Base-by-base conservation (phyloP, 192 early-diverging fungal species). In the Coemansia sp. region DNA sequence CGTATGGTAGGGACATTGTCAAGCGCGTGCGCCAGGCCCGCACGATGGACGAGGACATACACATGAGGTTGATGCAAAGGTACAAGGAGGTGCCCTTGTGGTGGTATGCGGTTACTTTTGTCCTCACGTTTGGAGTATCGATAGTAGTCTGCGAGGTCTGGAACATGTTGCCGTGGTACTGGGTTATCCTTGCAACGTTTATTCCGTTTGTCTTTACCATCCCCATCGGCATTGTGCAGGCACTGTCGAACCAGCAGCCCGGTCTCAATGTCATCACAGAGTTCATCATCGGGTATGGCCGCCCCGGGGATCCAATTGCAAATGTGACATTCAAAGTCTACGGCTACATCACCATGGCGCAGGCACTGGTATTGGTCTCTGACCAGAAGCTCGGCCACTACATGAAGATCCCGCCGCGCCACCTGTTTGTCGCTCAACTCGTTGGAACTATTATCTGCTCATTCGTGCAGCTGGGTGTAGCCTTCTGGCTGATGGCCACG, bases 261-360 rank as follows among this genome's bases (percentile, higher is more conserved):
- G 87, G 87, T 23, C 78, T 93, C 36, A 94, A 96, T 69, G 84
- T 96, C 38, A 82, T 94, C 38, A 90, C 89, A 50, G 91, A 96
- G 80, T 88, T 93, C 59, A 84, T 94, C 55, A 88, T 86, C 41
- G 94, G 94, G 44, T 89, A 88, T 34, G 73, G 65, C 1, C 70
- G 87, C 0, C 89, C 91, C 8, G 94, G 91, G 20, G 72, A 93
- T 53, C 84, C 91, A 13, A 88, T 92, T 20, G 88, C 87, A 57
- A 91, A 92, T 47, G 87, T 93, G 47, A 86, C 88, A 2, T 96
- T 93, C 85, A 96, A 96, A 69, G 88, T 90, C 20, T 85, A 92
- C 37, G 91, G 89, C 50, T 87, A 87, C 63, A 93, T 88, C 53
- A 83, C 87, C 17, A 81, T 92, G 75, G 62, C 75, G 10, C 93